Evolutionary conservation across 345 rosid species (phyloP), one percentile per base, ranked within the genome.

Genomic region (Streptanthus diversifolius): DNA sequence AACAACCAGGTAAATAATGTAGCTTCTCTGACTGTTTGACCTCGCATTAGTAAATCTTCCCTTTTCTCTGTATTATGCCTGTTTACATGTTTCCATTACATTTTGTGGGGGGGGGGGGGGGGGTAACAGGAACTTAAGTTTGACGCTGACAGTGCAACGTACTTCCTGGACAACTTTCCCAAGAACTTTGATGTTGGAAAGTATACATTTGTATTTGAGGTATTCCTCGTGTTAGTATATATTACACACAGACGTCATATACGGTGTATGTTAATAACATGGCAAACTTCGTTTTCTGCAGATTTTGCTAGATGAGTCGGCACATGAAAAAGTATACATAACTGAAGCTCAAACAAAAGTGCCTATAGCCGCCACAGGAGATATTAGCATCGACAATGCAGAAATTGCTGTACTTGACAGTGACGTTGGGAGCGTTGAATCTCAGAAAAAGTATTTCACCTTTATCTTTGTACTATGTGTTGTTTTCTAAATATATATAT

Each of bases 121-220:
- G n/a, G n/a, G n/a, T n/a, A 59, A 27, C 78, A 95, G 99, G 97
- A 90, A 77, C 98, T 91, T 80, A 79, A 81, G 73, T 85, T 84
- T 79, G 95, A 95, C 41, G 18, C 83, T 15, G 86, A 70, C 60
- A 79, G 80, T 40, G 82, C 48, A 36, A 71, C 84, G 3, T 73
- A 84, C 74, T 62, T 68, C 73, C 76, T 92, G 82, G 88, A 88
- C 61, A 62, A 78, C 40, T 80, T 87, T 33, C 84, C 95, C n/a
- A 72, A 72, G 39, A 74, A 72, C 55, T 36, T 90, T 70, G 99
- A 85, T 86, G 85, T 95, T 76, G 99, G 99, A 77, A 85, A 75
- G 48, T 92, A 90, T 73, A 73, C 77, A 56, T 92, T 92, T 75
- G 87, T 83, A 74, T 92, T 92, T 79, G 89, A 90, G 99, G 99